These are phyloP conservation scores for Phytopythium delawarense DNA, from an alignment of 352 stramenopile species.

Conservation along the genomic window DNA sequence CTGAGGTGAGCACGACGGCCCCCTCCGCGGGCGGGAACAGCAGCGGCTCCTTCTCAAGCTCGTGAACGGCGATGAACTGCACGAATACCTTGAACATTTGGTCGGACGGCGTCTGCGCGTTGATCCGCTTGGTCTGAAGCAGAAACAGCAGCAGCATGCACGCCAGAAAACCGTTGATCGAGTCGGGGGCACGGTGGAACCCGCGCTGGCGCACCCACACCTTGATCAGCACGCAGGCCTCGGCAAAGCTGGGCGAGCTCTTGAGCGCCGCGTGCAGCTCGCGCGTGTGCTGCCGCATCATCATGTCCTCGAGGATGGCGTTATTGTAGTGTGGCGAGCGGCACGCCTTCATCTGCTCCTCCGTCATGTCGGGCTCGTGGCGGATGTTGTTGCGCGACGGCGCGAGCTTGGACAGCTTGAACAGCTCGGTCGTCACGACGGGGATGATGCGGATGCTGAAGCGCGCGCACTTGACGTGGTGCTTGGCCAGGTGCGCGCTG, in stretches of 20 bases:
- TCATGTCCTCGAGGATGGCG: conserved; percentile 89
- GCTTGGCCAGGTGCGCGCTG: conserved; percentile 23
- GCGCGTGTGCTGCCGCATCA: conserved; percentile 72
- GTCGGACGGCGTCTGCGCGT: conserved; percentile 61
- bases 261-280: conserved; percentile 69
- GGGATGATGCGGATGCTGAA: conserved; percentile 74
- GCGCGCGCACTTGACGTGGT: conserved; percentile 47
- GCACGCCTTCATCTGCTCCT: conserved; percentile 62
- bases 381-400: conserved; percentile 85
- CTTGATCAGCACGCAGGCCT: conserved; percentile 82
- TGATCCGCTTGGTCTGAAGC: conserved; percentile 68
- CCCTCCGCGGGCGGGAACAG: conserved; percentile 53
- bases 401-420: conserved; percentile 78
- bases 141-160: conserved; percentile 87
- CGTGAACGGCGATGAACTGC: conserved; percentile 72
- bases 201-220: conserved; percentile 86
- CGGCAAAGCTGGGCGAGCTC: conserved; percentile 62
- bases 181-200: conserved; percentile 71
- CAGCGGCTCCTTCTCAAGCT: conserved; percentile 60
- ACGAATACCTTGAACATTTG: conserved; percentile 85
- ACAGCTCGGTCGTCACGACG: conserved; percentile 57
- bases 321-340: conserved; percentile 90
- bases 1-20: conserved; percentile 55
- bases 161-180: conserved; percentile 77
- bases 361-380: conserved; percentile 65